A percentile compares a stretch with the other conserved stretches of the same genome.
Conservation (phyloP, 306 rosid genomes). For the Carpinus viminea region DNA sequence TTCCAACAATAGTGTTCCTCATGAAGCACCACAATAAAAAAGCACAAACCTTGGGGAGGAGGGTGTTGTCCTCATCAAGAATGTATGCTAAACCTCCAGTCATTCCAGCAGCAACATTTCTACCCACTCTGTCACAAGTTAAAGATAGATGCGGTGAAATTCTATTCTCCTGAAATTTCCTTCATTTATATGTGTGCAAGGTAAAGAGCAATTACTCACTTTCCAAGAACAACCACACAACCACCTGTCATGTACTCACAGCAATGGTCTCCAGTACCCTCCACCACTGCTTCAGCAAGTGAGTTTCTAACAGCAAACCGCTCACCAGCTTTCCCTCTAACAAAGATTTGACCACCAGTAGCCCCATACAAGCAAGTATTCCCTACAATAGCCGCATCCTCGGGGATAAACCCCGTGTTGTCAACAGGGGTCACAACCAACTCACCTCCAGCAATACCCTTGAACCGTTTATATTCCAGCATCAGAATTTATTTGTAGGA, state of each 20-base stretch:
- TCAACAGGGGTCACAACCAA: slow-evolving; percentile 86
- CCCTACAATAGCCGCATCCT: slow-evolving; percentile 96
- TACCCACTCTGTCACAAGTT: slow-evolving; percentile 81
- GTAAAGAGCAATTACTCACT: slow-evolving; percentile 65
- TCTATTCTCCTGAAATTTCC: slow-evolving; percentile 13
- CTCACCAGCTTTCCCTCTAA: slow-evolving; percentile 96
- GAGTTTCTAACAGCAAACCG: slow-evolving; percentile 98
- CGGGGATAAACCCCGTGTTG: slow-evolving; percentile 75
- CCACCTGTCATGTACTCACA: slow-evolving; percentile 99
- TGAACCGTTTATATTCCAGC: slow-evolving; percentile 31
- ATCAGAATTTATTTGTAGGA: slow-evolving; percentile 28
- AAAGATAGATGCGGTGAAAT: slow-evolving; percentile 27
- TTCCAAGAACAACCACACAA: slow-evolving; percentile 90
- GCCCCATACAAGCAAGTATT: slow-evolving; percentile 99
- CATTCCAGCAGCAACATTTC: slow-evolving; percentile 99
- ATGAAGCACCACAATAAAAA: not conserved
- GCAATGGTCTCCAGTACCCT: slow-evolving; percentile 97
- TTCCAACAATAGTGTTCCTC: too few species aligned
- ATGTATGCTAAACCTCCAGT: slow-evolving; percentile 97
- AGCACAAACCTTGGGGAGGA: slow-evolving; percentile 82
- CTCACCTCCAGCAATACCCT: slow-evolving; percentile 99
- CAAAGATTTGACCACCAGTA: slow-evolving; percentile 94
- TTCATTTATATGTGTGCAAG: slow-evolving; percentile 2
- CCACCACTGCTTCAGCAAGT: slow-evolving; percentile 95
- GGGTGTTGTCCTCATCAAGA: slow-evolving; percentile 84